Evolutionary conservation across 805 yeast species (phyloP).

Genomic region (Candida silvicultrix): DNA sequence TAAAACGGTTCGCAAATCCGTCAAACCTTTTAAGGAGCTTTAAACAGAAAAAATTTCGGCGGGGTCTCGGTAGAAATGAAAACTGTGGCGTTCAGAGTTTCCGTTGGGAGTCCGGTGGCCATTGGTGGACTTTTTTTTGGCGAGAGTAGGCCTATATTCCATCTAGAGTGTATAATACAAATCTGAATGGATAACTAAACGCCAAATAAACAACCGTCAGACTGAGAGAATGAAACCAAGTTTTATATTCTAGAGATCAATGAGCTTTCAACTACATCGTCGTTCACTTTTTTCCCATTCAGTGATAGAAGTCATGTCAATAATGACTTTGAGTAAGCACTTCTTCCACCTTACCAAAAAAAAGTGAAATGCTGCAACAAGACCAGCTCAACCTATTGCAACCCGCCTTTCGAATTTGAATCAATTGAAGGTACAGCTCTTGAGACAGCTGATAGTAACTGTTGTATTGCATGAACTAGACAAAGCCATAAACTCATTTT

Average conservation of each 20-base stretch:
- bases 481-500: slow-evolving; percentile 33
- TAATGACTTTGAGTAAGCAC: slow-evolving; percentile 1
- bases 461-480: slow-evolving; percentile 68
- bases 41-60: too few species aligned
- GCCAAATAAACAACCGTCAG: too few species aligned
- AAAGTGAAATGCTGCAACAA: slow-evolving; percentile 51
- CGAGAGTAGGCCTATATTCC: too few species aligned
- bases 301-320: not conserved
- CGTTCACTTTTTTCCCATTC: not conserved
- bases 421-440: slow-evolving; percentile 56
- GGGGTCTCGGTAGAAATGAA: too few species aligned
- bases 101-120: too few species aligned
- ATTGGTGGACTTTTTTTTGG: too few species aligned
- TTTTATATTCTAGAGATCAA: not conserved
- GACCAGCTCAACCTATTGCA: slow-evolving; percentile 51
- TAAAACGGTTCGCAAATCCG: too few species aligned
- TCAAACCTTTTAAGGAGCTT: too few species aligned
- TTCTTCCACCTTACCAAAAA: slow-evolving; percentile 22
- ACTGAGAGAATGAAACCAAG: too few species aligned
- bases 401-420: slow-evolving; percentile 61
- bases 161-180: too few species aligned
- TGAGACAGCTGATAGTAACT: slow-evolving; percentile 68
- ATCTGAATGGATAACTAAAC: not conserved
- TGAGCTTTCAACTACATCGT: not conserved
- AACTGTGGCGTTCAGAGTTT: too few species aligned